Evolutionary conservation across 106 monocot genomes (phyloP).

Genomic region (Allium cepa): DNA sequence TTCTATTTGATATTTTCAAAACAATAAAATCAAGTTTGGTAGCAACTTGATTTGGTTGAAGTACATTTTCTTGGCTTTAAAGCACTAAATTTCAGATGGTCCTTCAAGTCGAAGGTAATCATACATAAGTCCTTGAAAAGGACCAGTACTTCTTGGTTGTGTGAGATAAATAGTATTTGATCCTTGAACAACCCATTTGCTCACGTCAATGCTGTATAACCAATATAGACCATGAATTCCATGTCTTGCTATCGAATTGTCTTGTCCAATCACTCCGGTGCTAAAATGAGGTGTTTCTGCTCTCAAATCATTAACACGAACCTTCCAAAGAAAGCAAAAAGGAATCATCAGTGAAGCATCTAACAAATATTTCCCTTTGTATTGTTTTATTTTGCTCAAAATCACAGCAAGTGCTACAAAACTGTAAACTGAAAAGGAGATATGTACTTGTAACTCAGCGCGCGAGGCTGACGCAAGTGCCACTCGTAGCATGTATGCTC

Average conservation of each 20-base stretch:
- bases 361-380: too few species aligned
- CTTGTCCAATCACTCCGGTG: slow-evolving; percentile 35
- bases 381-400: too few species aligned
- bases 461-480: slow-evolving; percentile 36
- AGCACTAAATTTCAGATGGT: slow-evolving; percentile 12
- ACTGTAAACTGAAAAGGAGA: neutral
- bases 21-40: too few species aligned
- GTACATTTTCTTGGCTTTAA: too few species aligned
- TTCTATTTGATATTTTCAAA: too few species aligned
- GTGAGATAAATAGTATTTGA: slow-evolving; percentile 59
- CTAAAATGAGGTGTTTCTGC: slow-evolving; percentile 33
- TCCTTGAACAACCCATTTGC: slow-evolving; percentile 44
- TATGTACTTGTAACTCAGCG: slow-evolving; percentile 31
- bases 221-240: slow-evolving; percentile 84
- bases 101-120: slow-evolving; percentile 77
- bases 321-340: slow-evolving; percentile 5
- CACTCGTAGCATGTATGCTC: slow-evolving; percentile 33
- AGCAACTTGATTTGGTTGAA: too few species aligned
- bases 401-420: too few species aligned
- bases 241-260: slow-evolving; percentile 63
- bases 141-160: slow-evolving; percentile 35
- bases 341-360: too few species aligned
- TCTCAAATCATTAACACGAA: slow-evolving; percentile 32
- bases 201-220: slow-evolving; percentile 45
- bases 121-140: slow-evolving; percentile 72